Percentiles rank a stretch among this genome's conserved stretches.
Evolutionary conservation across 306 rosid species (phyloP).

Genomic region (Vigna reflexopilosa): DNA sequence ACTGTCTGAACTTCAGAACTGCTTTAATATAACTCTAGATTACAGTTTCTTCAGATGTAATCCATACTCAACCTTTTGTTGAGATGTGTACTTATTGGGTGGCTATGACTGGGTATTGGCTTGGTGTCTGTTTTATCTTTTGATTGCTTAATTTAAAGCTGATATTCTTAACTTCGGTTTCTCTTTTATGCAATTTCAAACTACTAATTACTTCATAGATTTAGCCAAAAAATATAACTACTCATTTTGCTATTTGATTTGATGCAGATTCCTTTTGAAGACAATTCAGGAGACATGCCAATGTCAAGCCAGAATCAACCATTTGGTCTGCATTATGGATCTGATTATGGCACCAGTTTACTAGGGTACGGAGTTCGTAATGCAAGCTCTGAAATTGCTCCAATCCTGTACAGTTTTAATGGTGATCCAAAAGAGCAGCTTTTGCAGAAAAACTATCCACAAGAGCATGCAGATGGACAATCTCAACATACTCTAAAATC

Average conservation of each 20-base stretch:
- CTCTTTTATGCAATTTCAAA: constrained; percentile 10
- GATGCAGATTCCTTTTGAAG: constrained; percentile 68
- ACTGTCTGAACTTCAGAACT: constrained; percentile 26
- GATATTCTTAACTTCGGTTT: constrained; percentile 27
- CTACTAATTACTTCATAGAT: constrained; percentile 4
- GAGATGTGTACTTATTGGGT: constrained; percentile 8
- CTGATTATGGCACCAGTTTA: constrained; percentile 44
- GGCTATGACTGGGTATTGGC: background rate
- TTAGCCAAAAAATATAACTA: constrained; percentile 27
- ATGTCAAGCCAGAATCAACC: constrained; percentile 60
- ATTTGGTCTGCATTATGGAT: constrained; percentile 56
- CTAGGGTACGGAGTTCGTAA: constrained; percentile 47
- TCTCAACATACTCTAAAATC: constrained; percentile 39
- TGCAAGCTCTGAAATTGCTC: constrained; percentile 49
- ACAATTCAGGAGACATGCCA: constrained; percentile 55
- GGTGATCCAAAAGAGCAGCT: constrained; percentile 52
- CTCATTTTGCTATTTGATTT: constrained; percentile 38
- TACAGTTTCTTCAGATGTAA: constrained; percentile 6
- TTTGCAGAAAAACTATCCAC: constrained; percentile 47
- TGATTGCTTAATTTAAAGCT: constrained; percentile 37
- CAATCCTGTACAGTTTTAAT: constrained; percentile 45
- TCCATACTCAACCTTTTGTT: constrained; percentile 16
- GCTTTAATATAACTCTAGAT: background rate
- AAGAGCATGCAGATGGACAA: constrained; percentile 54
- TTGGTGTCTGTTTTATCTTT: constrained; percentile 37